Evolutionary conservation across 2,329 filamentous ascomycete species (phyloP).

Genomic region (Colletotrichum gloeosporioides): DNA sequence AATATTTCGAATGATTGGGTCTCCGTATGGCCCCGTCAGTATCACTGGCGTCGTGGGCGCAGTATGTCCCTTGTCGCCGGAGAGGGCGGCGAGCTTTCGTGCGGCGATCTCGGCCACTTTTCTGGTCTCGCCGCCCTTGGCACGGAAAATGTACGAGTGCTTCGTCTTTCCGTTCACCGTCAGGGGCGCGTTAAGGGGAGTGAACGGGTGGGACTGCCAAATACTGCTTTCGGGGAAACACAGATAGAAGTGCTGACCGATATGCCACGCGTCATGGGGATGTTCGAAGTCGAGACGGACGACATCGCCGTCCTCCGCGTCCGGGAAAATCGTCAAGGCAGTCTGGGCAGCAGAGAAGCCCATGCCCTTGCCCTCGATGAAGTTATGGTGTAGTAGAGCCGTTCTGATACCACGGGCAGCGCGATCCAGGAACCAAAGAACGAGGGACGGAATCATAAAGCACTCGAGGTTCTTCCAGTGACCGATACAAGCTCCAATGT

Average conservation of each 20-base stretch:
- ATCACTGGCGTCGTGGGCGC: constrained; percentile 57
- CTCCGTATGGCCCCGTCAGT: constrained; percentile 69
- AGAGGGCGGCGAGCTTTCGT: constrained; percentile 34
- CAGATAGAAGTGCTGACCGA: constrained; percentile 76
- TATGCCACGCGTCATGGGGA: constrained; percentile 63
- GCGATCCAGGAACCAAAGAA: constrained; percentile 71
- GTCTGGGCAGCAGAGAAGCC: constrained; percentile 62
- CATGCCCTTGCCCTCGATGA: constrained; percentile 45
- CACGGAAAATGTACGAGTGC: constrained; percentile 64
- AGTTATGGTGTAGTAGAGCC: constrained; percentile 65
- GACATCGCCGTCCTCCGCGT: constrained; percentile 63
- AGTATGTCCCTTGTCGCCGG: background rate
- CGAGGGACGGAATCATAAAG: constrained; percentile 71
- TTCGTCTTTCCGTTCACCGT: constrained; percentile 43
- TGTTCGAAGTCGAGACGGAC: constrained; percentile 71
- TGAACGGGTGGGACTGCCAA: constrained; percentile 78
- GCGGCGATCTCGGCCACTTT: constrained; percentile 53
- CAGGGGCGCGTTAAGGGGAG: constrained; percentile 60
- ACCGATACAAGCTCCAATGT: constrained; percentile 77
- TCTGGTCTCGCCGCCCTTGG: constrained; percentile 64
- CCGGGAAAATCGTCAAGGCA: constrained; percentile 56
- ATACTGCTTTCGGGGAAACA: constrained; percentile 70
- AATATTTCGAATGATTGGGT: constrained; percentile 46
- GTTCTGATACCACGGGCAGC: constrained; percentile 63
- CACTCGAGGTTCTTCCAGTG: constrained; percentile 74